Evolutionary conservation across 345 rosid genomes (phyloP), one percentile per base, ranked within the genome.

Genomic region (Euphorbia pulcherrima): DNA sequence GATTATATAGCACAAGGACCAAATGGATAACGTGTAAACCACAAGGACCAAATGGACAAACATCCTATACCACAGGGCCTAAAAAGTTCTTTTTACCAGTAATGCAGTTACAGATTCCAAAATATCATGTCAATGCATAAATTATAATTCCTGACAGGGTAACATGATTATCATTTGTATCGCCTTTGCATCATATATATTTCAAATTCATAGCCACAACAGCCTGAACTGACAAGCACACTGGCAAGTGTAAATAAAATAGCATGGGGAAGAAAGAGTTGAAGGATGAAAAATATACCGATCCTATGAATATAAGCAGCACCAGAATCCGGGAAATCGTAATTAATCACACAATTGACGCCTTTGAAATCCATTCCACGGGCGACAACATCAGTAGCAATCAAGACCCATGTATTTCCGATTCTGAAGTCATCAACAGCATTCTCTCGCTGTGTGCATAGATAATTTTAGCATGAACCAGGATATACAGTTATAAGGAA

Each of bases 311-410:
- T 91, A 77, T 94, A 94, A 12, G 99, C 88, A 47, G 96, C 78
- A 30, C 91, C 87, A 53, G 92, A 87, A 72, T 94, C 95, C 0
- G 99, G 97, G 73, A 94, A 94, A 73, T 94, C 97, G 51, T 86
- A 94, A 80, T 94, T 94, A 68, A 94, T 88, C 72, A 91, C 97
- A 30, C 87, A 89, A 76, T 88, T 88, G 76, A 91, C 84, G 27
- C 97, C 99, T 79, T 94, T 94, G 83, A 94, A 94, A 80, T 94
- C 99, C 99, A 94, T 89, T 27, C 97, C 99, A 21, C 96, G 89
- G 53, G 96, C 97, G 29, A 94, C 81, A 64, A 94, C 92, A 81
- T 94, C 99, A 26, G 96, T 94, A 56, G 97, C 99, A 21, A 94
- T 91, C 72, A 94, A 73, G 52, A 94, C 95, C 97, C 99, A 94